These are phyloP conservation scores for Solanum boliviense DNA, from an alignment of 257 asterid genomes.

Conservation along the genomic window DNA sequence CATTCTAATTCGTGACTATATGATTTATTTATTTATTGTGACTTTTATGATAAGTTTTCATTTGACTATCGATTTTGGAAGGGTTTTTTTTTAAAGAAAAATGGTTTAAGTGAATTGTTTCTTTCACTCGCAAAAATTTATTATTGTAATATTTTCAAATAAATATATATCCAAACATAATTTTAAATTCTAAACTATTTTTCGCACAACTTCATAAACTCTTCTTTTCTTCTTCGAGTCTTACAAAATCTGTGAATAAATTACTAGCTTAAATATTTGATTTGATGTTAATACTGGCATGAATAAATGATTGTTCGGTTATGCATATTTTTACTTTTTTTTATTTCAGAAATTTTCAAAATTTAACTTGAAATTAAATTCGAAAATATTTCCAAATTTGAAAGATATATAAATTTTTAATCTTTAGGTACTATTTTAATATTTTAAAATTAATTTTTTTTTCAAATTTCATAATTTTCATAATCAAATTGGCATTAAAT, in stretches of 20 bases:
- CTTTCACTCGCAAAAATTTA: background rate
- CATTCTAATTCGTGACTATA: background rate
- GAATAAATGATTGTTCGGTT: background rate
- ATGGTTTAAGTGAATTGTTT: background rate
- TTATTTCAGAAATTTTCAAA: background rate
- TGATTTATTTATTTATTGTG: background rate
- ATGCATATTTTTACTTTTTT: background rate
- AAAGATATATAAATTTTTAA: no score
- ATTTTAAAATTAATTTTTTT: background rate
- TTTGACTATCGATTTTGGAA: background rate
- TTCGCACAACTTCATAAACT: background rate
- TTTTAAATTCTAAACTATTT: background rate
- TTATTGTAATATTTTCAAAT: background rate
- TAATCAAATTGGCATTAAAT: background rate
- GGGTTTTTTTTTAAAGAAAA: background rate
- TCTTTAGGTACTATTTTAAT: no score
- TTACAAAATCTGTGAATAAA: background rate
- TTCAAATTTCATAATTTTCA: background rate
- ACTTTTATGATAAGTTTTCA: background rate
- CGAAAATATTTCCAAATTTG: background rate
- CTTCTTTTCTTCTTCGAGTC: background rate
- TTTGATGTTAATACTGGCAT: background rate
- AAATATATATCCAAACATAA: no score
- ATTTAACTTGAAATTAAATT: no score
- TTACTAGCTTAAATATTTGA: background rate